phyloP scores from a whole-genome alignment of 345 rosid species.

The Capsella bursapastoris region DNA sequence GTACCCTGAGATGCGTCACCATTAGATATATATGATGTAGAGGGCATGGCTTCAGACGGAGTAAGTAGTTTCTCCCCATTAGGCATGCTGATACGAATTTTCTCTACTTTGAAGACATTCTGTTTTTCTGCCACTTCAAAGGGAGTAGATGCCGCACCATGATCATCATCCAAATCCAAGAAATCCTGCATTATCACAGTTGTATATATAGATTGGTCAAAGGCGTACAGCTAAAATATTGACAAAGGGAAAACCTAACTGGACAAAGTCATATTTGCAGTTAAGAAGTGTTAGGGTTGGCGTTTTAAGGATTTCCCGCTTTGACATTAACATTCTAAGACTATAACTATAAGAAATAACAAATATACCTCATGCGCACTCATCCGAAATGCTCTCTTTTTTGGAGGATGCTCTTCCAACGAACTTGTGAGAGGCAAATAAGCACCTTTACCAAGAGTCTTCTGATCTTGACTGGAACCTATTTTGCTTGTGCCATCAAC shows the following conservation, averaged over 20 bases:
- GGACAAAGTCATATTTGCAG: slow-evolving; percentile 10
- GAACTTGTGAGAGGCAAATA: slow-evolving; percentile 48
- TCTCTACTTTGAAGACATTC: slow-evolving; percentile 41
- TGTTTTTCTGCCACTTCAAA: slow-evolving; percentile 49
- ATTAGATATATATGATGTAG: slow-evolving; percentile 42
- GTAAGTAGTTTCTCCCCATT: slow-evolving; percentile 41
- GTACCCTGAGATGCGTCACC: slow-evolving; percentile 43
- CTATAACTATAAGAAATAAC: background rate
- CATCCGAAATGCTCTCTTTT: slow-evolving; percentile 70
- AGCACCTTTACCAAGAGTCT: slow-evolving; percentile 38
- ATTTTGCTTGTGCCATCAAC: slow-evolving; percentile 44
- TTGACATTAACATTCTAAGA: slow-evolving; percentile 6
- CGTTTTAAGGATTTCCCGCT: slow-evolving; percentile 3
- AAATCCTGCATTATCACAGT: slow-evolving; percentile 58
- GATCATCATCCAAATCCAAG: slow-evolving; percentile 76
- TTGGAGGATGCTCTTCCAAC: slow-evolving; percentile 43
- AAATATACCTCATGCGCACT: slow-evolving; percentile 77
- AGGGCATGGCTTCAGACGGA: slow-evolving; percentile 46
- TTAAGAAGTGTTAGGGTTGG: background rate
- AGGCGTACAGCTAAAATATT: slow-evolving; percentile 1
- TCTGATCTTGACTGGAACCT: slow-evolving; percentile 41
- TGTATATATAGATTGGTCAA: slow-evolving; percentile 20
- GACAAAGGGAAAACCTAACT: background rate
- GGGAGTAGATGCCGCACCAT: slow-evolving; percentile 42
- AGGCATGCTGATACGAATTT: slow-evolving; percentile 49